Base-by-base conservation (phyloP, 2,329 filamentous ascomycete genomes). In the Lomentospora prolificans region DNA sequence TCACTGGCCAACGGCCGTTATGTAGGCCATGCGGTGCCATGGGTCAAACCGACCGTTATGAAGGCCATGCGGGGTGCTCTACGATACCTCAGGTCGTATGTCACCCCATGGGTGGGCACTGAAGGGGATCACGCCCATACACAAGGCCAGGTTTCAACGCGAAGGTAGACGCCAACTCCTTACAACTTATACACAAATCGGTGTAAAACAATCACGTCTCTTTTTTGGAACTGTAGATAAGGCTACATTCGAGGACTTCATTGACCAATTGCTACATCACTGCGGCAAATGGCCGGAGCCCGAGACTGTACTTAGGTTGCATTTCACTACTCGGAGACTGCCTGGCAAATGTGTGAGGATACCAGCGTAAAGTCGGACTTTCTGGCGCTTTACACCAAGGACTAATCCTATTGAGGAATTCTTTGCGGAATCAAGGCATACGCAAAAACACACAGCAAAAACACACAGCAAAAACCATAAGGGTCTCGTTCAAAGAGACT, bases 51-150 rank as follows among this genome's bases (percentile, higher is more conserved):
- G n/a, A n/a, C n/a, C n/a, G n/a, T n/a, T n/a, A n/a, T n/a, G n/a
- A n/a, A n/a, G n/a, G n/a, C n/a, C n/a, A n/a, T n/a, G n/a, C n/a
- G n/a, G n/a, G n/a, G n/a, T n/a, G n/a, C n/a, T n/a, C n/a, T n/a
- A n/a, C n/a, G n/a, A n/a, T n/a, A n/a, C n/a, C n/a, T n/a, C n/a
- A n/a, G n/a, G n/a, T n/a, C n/a, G n/a, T n/a, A n/a, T n/a, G n/a
- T n/a, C n/a, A n/a, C n/a, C n/a, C n/a, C n/a, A n/a, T n/a, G 27
- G 64, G 5, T 72, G 64, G 69, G 65, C 67, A 54, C 68, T 64
- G 7, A 57, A 56, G 17, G 64, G 65, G 2, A 55, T 60, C 19
- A 62, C 62, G 3, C 63, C 63, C 9, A 59, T 65, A 2, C 56
- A 67, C 56, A 51, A 51, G 56, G 62, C 59, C 22, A 55, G 48